phyloP scores from a whole-genome alignment of 1,284 basidiomycete genomes.

The Abortiporus biennis region DNA sequence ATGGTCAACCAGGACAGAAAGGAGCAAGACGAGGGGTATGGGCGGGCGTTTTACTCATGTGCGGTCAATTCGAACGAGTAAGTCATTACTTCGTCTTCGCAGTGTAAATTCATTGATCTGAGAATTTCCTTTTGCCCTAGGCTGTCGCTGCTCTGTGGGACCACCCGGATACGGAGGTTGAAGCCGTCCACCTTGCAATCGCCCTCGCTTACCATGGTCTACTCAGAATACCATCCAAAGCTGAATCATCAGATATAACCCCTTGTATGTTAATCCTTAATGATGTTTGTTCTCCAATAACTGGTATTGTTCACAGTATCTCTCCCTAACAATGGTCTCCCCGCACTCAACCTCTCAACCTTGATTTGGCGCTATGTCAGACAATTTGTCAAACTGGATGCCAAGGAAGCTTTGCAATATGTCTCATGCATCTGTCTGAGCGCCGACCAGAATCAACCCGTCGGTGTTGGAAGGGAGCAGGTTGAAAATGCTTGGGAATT shows the following conservation, averaged over 20 bases:
- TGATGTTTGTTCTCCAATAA: not conserved
- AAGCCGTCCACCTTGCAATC: constrained; percentile 93
- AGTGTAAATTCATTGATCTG: not conserved
- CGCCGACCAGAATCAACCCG: constrained; percentile 56
- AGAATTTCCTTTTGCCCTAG: constrained; percentile 30
- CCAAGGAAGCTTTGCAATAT: constrained; percentile 92
- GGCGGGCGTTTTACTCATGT: constrained; percentile 88
- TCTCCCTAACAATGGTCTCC: constrained; percentile 53
- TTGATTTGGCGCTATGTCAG: constrained; percentile 91
- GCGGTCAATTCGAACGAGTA: constrained; percentile 92
- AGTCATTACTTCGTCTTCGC: constrained; percentile 21
- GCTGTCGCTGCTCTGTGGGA: constrained; percentile 90
- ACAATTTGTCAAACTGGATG: constrained; percentile 87
- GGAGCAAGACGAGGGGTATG: constrained; percentile 64
- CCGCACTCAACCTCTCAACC: constrained; percentile 78
- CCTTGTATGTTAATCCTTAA: constrained; percentile 51
- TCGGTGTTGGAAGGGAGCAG: constrained; percentile 75
- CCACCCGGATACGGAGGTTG: constrained; percentile 82
- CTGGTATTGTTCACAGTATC: constrained; percentile 42
- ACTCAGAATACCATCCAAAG: constrained; percentile 73
- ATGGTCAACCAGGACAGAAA: constrained; percentile 57
- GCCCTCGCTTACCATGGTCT: constrained; percentile 93
- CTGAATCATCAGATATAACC: constrained; percentile 77
- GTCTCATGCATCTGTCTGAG: constrained; percentile 86
- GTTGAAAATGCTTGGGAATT: constrained; percentile 84